Evolutionary conservation across 805 yeast species (phyloP).

Genomic region (Clavispora santaluciae): DNA sequence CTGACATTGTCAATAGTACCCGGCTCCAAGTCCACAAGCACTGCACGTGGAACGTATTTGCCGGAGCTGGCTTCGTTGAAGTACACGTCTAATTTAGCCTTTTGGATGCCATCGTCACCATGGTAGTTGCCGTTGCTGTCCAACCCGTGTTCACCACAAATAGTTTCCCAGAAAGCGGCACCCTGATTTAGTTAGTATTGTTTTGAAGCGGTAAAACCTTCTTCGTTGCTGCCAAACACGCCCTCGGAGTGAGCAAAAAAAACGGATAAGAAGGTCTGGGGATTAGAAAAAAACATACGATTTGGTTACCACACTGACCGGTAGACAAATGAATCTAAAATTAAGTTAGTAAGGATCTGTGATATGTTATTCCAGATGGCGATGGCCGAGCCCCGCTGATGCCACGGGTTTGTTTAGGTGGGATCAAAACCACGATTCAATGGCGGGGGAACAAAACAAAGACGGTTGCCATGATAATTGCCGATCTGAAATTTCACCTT

Average conservation of each 20-base stretch:
- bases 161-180: slow-evolving; percentile 91
- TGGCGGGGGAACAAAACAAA: not conserved
- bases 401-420: not conserved
- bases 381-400: not conserved
- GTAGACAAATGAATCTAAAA: slow-evolving; percentile 85
- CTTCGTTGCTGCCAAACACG: too few relatives aligned
- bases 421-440: not conserved
- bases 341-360: slow-evolving; percentile 4
- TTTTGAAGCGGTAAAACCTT: too few relatives aligned
- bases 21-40: slow-evolving; percentile 88
- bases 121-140: slow-evolving; percentile 71
- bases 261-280: too few relatives aligned
- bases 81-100: slow-evolving; percentile 68
- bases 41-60: slow-evolving; percentile 91
- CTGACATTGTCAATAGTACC: slow-evolving; percentile 87
- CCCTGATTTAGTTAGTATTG: slow-evolving; percentile 45
- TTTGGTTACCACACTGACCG: slow-evolving; percentile 99
- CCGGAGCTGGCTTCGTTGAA: slow-evolving; percentile 84
- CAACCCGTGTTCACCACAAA: slow-evolving; percentile 83
- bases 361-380: not conserved
- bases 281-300: slow-evolving; percentile 52
- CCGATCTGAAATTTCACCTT: not conserved
- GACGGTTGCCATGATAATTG: not conserved
- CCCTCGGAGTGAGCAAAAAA: too few relatives aligned
- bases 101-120: slow-evolving; percentile 39